Conservation (phyloP, 805 yeast species). For the Saccharomycopsis sp. region DNA sequence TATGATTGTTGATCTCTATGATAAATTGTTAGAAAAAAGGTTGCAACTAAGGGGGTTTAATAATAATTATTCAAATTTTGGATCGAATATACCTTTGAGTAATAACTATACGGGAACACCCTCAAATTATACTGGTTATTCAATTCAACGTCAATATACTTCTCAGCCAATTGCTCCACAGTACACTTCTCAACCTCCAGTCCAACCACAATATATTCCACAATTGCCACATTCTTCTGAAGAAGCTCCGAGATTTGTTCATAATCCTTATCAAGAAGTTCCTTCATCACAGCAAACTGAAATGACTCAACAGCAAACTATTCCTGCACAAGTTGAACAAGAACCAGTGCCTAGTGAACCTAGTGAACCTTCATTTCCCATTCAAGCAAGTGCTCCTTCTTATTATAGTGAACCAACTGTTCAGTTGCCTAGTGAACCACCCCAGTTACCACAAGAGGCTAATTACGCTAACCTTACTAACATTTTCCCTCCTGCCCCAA, state of each 20-base stretch:
- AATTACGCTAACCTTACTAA: neutral
- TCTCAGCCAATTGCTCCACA: neutral
- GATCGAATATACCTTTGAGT: too few species aligned
- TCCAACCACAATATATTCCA: too few species aligned
- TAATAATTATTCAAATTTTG: too few species aligned
- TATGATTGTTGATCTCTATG: conserved; percentile 67
- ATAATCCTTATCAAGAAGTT: too few species aligned
- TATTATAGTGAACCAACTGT: neutral
- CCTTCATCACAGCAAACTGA: neutral
- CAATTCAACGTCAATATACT: neutral
- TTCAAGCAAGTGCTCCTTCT: neutral
- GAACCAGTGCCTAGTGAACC: neutral
- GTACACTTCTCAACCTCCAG: neutral
- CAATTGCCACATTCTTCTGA: too few species aligned
- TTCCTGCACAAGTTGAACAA: too few species aligned
- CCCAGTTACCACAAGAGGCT: neutral
- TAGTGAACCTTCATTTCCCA: neutral
- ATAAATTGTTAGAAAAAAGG: conserved; percentile 53
- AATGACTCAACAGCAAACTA: neutral
- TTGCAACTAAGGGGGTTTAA: conserved; percentile 21
- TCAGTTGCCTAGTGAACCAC: too few species aligned
- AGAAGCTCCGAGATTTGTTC: too few species aligned
- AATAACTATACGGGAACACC: conserved; percentile 1
- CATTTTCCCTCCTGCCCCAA: conserved; percentile 9
- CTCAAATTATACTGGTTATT: neutral